Percentiles rank a stretch among this genome's conserved stretches.
Evolutionary conservation across 495 filamentous ascomycete species (phyloP).

Genomic region (Neurospora tetraspora): DNA sequence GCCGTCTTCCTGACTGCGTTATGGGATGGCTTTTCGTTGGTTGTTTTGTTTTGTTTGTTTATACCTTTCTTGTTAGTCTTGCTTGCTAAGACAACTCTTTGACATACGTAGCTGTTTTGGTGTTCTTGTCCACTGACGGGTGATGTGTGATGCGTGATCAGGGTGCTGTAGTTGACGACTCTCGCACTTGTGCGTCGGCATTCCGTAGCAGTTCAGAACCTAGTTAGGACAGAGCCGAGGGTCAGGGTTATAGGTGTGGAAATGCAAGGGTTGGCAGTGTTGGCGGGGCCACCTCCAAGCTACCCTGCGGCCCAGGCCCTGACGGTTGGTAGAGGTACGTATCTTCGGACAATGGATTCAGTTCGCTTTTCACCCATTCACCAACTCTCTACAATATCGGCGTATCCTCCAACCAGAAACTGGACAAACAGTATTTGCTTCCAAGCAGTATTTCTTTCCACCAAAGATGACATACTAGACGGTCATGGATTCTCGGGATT

Average conservation of each 20-base stretch:
- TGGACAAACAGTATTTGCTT: neutral
- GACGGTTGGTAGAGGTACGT: neutral
- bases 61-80: conserved; percentile 3
- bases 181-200: neutral
- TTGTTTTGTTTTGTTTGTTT: neutral
- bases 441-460: neutral
- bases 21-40: neutral
- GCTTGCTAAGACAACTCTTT: neutral
- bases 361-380: neutral
- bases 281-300: neutral
- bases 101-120: neutral
- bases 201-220: neutral
- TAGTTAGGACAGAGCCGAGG: neutral
- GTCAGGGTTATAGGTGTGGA: neutral
- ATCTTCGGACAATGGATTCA: neutral
- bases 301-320: neutral
- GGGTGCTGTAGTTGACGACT: neutral
- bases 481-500: neutral
- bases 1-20: neutral
- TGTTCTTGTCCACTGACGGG: neutral
- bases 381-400: neutral
- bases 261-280: neutral
- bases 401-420: neutral
- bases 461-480: neutral
- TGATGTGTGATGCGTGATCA: neutral